Base-by-base conservation (phyloP, 306 rosid genomes). In the Amphicarpaea edgeworthii region DNA sequence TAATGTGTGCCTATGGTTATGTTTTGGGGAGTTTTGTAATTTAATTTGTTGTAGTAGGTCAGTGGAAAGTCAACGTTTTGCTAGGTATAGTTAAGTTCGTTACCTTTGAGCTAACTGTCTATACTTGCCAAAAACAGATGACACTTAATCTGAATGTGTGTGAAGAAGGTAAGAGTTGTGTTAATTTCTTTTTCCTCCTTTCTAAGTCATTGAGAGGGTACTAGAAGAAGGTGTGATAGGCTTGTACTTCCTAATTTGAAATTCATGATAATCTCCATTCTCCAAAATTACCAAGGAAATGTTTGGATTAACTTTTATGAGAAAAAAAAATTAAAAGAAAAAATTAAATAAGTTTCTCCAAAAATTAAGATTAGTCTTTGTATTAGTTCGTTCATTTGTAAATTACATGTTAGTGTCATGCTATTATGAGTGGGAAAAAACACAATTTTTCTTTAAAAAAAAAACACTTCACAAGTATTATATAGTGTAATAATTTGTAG, bases 51-150 rank as follows among this genome's bases (percentile, higher is more conserved):
- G 47, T 1, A 50, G 67, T 75, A 47, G 50, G 76, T 74, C 21
- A 68, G 67, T 81, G 23, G 24, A 58, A 76, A 42, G 77, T 76
- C 68, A 69, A 43, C 34, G 42, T 41, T 54, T 81, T 81, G 30
- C 77, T 59, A 19, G n/a, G 30, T 59, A 37, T 43, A 30, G 75
- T 73, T 63, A 53, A 17, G 46, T 76, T 51, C 34, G 47, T 76
- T 70, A 20, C 37, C 46, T 53, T 76, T 34, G 40, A 62, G 63
- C 46, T 47, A 68, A 20, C 21, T 57, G 20, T 21, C 28, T 34
- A 19, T 34, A 17, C 11, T 32, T 55, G 43, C 63, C 43, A 37
- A 23, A 78, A 55, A 53, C 14, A n/a, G 55, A 41, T 20, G 16
- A 61, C 57, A 55, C 62, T 8, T 53, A 17, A 53, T 20, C 60